Conservation (phyloP, 2,329 filamentous ascomycete genomes). For the Verticillium nubilum region DNA sequence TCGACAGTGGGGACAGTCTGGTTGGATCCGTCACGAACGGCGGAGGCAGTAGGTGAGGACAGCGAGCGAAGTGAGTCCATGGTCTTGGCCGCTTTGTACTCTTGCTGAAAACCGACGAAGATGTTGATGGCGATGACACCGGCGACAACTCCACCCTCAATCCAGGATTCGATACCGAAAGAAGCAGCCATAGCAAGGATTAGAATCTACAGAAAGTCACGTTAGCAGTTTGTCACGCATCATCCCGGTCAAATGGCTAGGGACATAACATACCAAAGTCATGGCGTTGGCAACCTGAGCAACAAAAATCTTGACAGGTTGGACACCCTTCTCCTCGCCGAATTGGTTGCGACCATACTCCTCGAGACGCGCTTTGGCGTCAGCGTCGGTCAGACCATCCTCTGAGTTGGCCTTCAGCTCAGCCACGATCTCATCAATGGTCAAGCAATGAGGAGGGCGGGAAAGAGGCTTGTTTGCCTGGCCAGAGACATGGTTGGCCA, state of each 20-base stretch:
- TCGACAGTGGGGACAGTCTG: slow-evolving; percentile 31
- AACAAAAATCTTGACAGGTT: slow-evolving; percentile 57
- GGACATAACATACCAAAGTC: slow-evolving; percentile 47
- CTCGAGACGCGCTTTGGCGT: slow-evolving; percentile 49
- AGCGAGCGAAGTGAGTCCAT: slow-evolving; percentile 42
- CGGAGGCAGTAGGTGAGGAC: slow-evolving; percentile 36
- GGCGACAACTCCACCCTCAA: slow-evolving; percentile 54
- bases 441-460: slow-evolving; percentile 57
- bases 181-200: slow-evolving; percentile 53
- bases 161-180: slow-evolving; percentile 53
- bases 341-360: slow-evolving; percentile 59
- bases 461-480: slow-evolving; percentile 47
- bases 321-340: slow-evolving; percentile 54
- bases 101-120: slow-evolving; percentile 42
- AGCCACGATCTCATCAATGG: slow-evolving; percentile 42
- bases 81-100: slow-evolving; percentile 42
- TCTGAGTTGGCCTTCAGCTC: slow-evolving; percentile 51
- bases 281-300: slow-evolving; percentile 64
- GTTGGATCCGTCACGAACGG: slow-evolving; percentile 34
- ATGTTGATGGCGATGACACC: slow-evolving; percentile 55
- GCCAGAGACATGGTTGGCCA: slow-evolving; percentile 28
- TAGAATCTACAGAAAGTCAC: slow-evolving; percentile 31
- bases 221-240: not conserved
- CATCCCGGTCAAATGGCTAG: not conserved
- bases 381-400: slow-evolving; percentile 49